Evolutionary conservation across 768 basidiomycete species (phyloP).

Genomic region (Sistotremastrum suecicum): DNA sequence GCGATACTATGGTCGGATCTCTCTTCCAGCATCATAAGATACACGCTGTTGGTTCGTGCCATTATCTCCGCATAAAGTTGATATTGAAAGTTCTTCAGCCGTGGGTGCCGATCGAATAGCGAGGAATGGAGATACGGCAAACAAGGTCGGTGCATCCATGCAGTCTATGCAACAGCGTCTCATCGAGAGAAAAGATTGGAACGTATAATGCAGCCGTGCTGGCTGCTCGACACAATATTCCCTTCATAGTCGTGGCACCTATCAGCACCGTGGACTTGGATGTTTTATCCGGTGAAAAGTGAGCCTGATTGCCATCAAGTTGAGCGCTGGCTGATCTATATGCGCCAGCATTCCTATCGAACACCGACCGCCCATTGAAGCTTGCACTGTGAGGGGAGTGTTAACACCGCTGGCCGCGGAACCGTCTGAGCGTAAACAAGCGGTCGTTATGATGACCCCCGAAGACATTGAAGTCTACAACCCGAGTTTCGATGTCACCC

Average conservation of each 20-base stretch:
- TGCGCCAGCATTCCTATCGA: slow-evolving; percentile 72
- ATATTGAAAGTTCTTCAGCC: slow-evolving; percentile 22
- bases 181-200: slow-evolving; percentile 41
- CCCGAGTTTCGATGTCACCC: slow-evolving; percentile 94
- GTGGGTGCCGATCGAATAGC: slow-evolving; percentile 87
- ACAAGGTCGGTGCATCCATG: slow-evolving; percentile 46
- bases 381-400: slow-evolving; percentile 75
- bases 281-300: slow-evolving; percentile 53
- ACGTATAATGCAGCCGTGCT: slow-evolving; percentile 95
- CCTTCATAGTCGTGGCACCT: slow-evolving; percentile 89
- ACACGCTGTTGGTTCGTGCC: slow-evolving; percentile 57
- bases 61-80: neutral
- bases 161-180: slow-evolving; percentile 1
- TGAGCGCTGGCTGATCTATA: slow-evolving; percentile 1
- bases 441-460: slow-evolving; percentile 77
- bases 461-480: slow-evolving; percentile 60
- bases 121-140: slow-evolving; percentile 91
- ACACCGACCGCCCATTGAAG: slow-evolving; percentile 77
- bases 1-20: slow-evolving; percentile 96
- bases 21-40: slow-evolving; percentile 79
- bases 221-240: slow-evolving; percentile 73
- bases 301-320: slow-evolving; percentile 7
- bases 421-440: slow-evolving; percentile 40
- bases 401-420: slow-evolving; percentile 37
- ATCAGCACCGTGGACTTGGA: slow-evolving; percentile 84